Evolutionary conservation across 495 filamentous ascomycete genomes (phyloP), one percentile per base, ranked within the genome.

Genomic region (Chaetomium tenue): DNA sequence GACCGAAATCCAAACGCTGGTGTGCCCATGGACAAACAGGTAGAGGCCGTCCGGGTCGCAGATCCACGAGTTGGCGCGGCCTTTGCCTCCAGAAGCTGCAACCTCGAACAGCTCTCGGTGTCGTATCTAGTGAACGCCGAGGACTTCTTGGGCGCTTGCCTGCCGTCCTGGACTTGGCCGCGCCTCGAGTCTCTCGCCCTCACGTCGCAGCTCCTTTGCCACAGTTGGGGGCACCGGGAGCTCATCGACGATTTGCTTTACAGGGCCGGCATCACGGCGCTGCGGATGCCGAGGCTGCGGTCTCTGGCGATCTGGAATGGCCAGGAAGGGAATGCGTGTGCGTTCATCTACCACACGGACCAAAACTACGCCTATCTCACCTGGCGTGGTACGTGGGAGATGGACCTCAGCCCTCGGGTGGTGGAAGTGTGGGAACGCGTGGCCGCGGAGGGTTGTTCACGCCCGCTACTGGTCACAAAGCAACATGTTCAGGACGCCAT

Each of bases 251-350:
- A 28, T 12, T 28, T 66, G 57, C 58, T 66, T 16, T 46, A 48
- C 50, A 13, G 2, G 16, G 63, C 58, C 52, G 58, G 58, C 22
- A 42, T 53, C 26, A 44, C 64, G 15, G 64, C 64, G 52, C 40
- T 30, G 58, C 23, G 44, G 60, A 75, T 74, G 73, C 73, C 70
- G 58, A 58, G 63, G 55, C 59, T 75, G 60, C 63, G 64, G 47
- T 68, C 59, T 58, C 64, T 75, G 65, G 71, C 63, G 26, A 59
- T 74, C 64, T 75, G 73, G 71, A 68, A 75, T 59, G 73, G 71
- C 47, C 44, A 48, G 51, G 65, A 62, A 53, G 69, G 65, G 40
- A 59, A 70, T 28, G 71, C 73, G 13, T 69, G 69, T 66, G 69
- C 69, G 23, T 75, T 75, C 64, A 68, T 69, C 50, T 73, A 73